A percentile compares a stretch with the other conserved stretches of the same genome.
Evolutionary conservation across 345 rosid genomes (phyloP).

Genomic region (Anacardium occidentale): DNA sequence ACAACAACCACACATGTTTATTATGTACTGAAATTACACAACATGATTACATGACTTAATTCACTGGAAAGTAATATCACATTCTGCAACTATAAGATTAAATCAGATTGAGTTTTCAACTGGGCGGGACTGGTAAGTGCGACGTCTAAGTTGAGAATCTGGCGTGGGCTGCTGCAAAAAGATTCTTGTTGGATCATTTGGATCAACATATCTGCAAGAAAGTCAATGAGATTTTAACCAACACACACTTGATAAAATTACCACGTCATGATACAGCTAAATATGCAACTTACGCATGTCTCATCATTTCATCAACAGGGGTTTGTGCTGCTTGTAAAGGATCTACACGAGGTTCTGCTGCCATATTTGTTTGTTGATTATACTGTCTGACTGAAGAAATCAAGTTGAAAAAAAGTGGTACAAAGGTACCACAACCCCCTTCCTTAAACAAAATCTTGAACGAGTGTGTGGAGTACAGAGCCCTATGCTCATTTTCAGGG

Average conservation of each 20-base stretch:
- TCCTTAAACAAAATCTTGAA: conserved; percentile 93
- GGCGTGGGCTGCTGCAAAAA: conserved; percentile 77
- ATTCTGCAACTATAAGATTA: neutral
- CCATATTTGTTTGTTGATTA: conserved; percentile 53
- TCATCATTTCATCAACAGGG: conserved; percentile 98
- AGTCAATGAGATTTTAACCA: conserved; percentile 2
- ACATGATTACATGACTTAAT: neutral
- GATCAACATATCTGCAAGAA: conserved; percentile 84
- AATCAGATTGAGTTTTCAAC: conserved; percentile 36
- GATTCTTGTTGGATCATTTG: conserved; percentile 87
- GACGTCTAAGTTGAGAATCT: conserved; percentile 76
- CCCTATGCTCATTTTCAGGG: conserved; percentile 77
- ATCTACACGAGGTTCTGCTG: conserved; percentile 50
- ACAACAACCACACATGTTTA: neutral
- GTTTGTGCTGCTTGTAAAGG: conserved; percentile 85
- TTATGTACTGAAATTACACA: neutral
- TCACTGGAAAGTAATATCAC: neutral
- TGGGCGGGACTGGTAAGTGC: conserved; percentile 65
- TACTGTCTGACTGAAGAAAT: conserved; percentile 70
- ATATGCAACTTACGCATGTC: conserved; percentile 83
- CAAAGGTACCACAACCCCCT: conserved; percentile 94
- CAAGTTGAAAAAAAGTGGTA: conserved; percentile 85
- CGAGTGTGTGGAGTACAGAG: conserved; percentile 77
- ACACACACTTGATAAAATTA: neutral
- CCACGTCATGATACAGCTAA: neutral